Evolutionary conservation across 2,329 filamentous ascomycete genomes (phyloP), one percentile per base, ranked within the genome.

Genomic region (Sordariomycetes sp.): DNA sequence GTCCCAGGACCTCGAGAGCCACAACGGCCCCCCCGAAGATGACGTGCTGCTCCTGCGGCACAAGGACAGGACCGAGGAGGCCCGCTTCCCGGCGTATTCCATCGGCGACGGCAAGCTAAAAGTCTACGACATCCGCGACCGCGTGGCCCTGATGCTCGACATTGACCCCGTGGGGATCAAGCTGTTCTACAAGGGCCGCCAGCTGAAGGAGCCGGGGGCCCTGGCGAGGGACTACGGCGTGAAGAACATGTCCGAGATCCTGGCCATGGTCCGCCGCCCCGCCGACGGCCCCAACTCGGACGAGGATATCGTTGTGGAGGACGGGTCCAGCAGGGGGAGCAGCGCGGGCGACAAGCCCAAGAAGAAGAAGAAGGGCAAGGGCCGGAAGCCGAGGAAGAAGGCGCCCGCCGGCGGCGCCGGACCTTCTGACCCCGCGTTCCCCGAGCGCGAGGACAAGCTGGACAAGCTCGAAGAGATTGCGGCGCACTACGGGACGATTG

Each of bases 61-160:
- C 69, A 82, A 83, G 66, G 79, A 80, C 57, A 73, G 81, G 57
- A 81, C 79, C 53, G 87, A 87, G 65, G 80, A 83, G 0, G 79
- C 86, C 52, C 84, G 86, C 64, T 91, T 91, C 64, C 85, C 88
- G 0, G 84, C 84, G 13, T 88, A 85, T 68, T 81, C 83, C 59
- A 90, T 92, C 65, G 84, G 82, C 59, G 84, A 89, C 66, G 87
- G 86, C 53, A 84, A 87, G 65, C 72, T 91, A 58, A 76, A 75
- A 36, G 81, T 90, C 36, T 71, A 76, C 57, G 85, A 88, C 63
- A 76, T 91, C 35, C 78, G 81, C 58, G 77, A 85, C 57, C 83
- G 86, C n/a, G 80, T 84, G 5, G 82, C 80, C 57, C 75, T 85
- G 62, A 76, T 88, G 66, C 78, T 89, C 70, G 79, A 82, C 56